Base-by-base conservation (phyloP, 2,329 filamentous ascomycete species). In the Colletotrichum euphorbiae region DNA sequence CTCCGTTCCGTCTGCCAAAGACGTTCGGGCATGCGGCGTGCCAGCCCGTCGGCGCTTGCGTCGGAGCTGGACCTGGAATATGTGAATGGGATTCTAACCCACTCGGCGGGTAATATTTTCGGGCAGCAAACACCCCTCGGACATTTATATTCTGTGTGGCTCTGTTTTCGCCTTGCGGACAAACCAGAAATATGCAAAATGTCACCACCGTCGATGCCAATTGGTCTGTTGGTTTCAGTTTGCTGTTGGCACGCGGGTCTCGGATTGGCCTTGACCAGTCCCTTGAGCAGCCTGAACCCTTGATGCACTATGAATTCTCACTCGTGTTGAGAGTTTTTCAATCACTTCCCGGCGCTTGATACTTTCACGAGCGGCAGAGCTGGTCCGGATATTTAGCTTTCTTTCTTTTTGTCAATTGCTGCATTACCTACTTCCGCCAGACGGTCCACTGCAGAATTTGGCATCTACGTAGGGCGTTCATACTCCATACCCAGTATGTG, bases 31-130 rank as follows among this genome's bases (percentile, higher is more conserved):
- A 58, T 46, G 59, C 33, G 24, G 52, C 64, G 60, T 59, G 61
- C 58, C 61, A 68, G 65, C 54, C 36, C 46, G 52, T 21, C 59
- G 43, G 63, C 28, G 28, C 55, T 38, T 42, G 31, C 21, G 48
- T 42, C 57, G 33, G 48, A 36, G 57, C 42, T 31, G 33, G 48
- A 36, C 48, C 42, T 31, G 19, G 21, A 33, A 19, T 42, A 33
- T 42, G 31, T 21, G 24, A 45, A 2, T 38, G 57, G 36, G 40
- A 43, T 33, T 24, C 11, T 56, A 13, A 36, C 52, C 52, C 36
- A 17, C 36, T 24, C 36, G 36, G 28, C 36, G 19, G 38, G 15
- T 43, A 31, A 9, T 7, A 42, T 43, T 21, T 28, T 13, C 31
- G n/a, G 52, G 13, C 36, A 42, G 28, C 28, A 28, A 28, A 15